A percentile compares a stretch with the other conserved stretches of the same genome.
Evolutionary conservation across 2,329 filamentous ascomycete genomes (phyloP).

Genomic region (Aspergillus sp.): DNA sequence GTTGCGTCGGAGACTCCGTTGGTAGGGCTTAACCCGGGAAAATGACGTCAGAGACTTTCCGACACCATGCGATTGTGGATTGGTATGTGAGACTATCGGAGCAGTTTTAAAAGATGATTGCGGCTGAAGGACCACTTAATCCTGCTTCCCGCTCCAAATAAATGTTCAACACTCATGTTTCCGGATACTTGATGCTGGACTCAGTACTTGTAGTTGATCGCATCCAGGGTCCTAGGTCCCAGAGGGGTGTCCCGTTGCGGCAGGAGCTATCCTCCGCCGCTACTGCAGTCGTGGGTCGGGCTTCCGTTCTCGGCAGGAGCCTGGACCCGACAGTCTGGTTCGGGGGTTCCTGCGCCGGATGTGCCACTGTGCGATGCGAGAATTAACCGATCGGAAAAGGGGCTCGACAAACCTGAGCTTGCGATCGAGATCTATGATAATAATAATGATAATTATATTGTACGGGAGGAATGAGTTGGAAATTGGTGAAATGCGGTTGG

Average conservation of each 20-base stretch:
- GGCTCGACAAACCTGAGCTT: background rate
- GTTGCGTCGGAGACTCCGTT: no score
- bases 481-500: background rate
- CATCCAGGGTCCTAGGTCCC: background rate
- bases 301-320: conserved; percentile 6
- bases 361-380: background rate
- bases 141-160: no score
- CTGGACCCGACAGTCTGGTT: conserved; percentile 29
- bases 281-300: background rate
- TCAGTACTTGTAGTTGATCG: no score
- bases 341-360: conserved; percentile 29
- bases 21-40: no score
- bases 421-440: background rate
- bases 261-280: background rate
- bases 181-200: background rate
- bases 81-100: no score
- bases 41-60: no score
- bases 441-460: background rate
- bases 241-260: background rate
- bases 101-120: no score
- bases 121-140: no score
- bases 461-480: background rate
- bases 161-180: background rate
- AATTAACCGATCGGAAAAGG: background rate
- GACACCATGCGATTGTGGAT: no score